Conservation (phyloP, 148 eudicot species). For the Suaeda aralocaspica region DNA sequence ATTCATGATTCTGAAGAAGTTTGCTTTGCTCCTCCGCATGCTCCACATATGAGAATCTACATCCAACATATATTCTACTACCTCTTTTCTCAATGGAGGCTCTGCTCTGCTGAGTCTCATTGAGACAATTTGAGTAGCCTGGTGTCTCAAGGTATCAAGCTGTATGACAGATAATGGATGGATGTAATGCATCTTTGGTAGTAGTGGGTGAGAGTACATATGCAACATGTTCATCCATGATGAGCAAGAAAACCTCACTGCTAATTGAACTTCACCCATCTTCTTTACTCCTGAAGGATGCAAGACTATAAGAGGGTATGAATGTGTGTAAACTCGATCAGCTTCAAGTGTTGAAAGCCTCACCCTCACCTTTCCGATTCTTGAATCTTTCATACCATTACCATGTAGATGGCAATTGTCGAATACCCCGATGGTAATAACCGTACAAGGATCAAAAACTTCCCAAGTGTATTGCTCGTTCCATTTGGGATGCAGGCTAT, state of each 20-base stretch:
- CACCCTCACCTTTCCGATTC: constrained; percentile 74
- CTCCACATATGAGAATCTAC: constrained; percentile 69
- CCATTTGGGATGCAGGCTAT: constrained; percentile 56
- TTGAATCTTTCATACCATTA: constrained; percentile 42
- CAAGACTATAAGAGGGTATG: constrained; percentile 63
- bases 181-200: constrained; percentile 77
- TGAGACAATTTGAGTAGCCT: constrained; percentile 58
- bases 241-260: constrained; percentile 66
- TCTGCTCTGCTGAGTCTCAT: constrained; percentile 58
- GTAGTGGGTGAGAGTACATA: constrained; percentile 59
- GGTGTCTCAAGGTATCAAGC: constrained; percentile 55
- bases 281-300: constrained; percentile 68
- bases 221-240: constrained; percentile 62
- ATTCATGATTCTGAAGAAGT: constrained; percentile 54
- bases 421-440: constrained; percentile 63
- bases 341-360: constrained; percentile 70
- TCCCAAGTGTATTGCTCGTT: constrained; percentile 91
- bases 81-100: constrained; percentile 66
- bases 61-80: constrained; percentile 66
- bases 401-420: constrained; percentile 63
- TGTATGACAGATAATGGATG: constrained; percentile 65
- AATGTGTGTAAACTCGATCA: constrained; percentile 70
- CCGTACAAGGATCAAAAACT: constrained; percentile 72
- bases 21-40: constrained; percentile 64
- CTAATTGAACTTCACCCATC: constrained; percentile 72